Base-by-base conservation (phyloP, 225 moss, liverwort and hornwort genomes). In the Marchantia paleacea region DNA sequence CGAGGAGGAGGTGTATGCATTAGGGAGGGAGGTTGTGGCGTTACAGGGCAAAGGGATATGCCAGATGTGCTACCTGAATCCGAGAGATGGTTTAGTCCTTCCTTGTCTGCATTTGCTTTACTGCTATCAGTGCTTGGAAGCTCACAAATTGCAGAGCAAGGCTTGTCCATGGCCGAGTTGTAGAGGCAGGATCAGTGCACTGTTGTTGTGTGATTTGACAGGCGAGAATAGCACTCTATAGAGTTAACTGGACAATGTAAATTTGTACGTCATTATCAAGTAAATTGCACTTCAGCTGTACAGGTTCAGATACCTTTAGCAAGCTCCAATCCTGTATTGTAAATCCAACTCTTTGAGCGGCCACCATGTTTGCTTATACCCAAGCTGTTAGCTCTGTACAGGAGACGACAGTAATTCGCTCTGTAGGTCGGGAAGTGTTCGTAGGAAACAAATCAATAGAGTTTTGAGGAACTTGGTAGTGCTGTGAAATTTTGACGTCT, bases 91-190 rank as follows among this genome's bases (percentile, higher is more conserved):
- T 76, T 18, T 76, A 24, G 39, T 76, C 39, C 31, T 76, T 60
- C 75, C 75, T 8, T 76, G 75, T 60, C 20, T 76, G 58, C 75
- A 76, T 60, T 76, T 76, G 39, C 31, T 76, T 26, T 76, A 76
- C n/a, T 76, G 75, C 31, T 58, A 76, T 39, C 19, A 76, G 30
- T 76, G 75, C 20, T 61, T 76, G n/a, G 60, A 76, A 8, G 39
- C 58, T 31, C 31, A 60, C 39, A 39, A 60, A 60, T n/a, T 20
- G 12, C 19, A 60, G 75, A 76, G 30, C 75, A 60, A 31, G 31
- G 19, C 31, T 10, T 76, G 75, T 22, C 75, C 75, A 20, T 60
- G 20, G 60, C 16, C 75, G 14, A 58, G 58, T 16, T 60, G 75
- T 60, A 61, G 47, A 22, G 13, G 20, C 47, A 39, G 39, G 57